Evolutionary conservation across 1,284 basidiomycete species (phyloP), one percentile per base, ranked within the genome.

Genomic region (Rhodotorula sp.): DNA sequence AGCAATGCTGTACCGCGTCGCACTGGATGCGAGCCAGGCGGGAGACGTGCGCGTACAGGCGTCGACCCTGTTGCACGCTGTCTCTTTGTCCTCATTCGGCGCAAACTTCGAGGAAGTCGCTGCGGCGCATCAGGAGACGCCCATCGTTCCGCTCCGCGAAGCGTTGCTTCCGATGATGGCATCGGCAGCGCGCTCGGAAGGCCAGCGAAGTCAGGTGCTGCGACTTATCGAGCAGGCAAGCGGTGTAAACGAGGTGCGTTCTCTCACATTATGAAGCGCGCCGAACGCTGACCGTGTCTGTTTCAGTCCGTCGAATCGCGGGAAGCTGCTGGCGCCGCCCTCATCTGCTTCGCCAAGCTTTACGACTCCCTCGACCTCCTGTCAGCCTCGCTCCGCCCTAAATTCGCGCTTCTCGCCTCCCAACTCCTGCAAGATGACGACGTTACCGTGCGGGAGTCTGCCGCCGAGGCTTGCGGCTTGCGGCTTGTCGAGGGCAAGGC

Each of bases 351-450:
- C 37, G 54, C 61, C 11, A 28, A 44, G 40, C 40, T 44, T 31
- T 18, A 4, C 40, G 24, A 26, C 31, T 11, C 13, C 24, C 24
- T 22, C 22, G 16, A 30, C 55, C 11, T 0, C 22, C 20, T 65
- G 22, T 1, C 46, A 31, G 11, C 54, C 55, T 15, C 24, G 24
- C 40, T n/a, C 24, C n/a, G 55, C 30, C 7, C 63, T 51, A 11
- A 6, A 11, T 67, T 60, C 57, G 8, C 30, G 13, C 62, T 53
- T 2, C 44, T 65, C 34, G n/a, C 67, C 6, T 51, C 69, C 4
- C 68, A 71, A 7, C 63, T 75, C 18, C 46, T 75, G 5, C 71
- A 75, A 40, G 73, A 75, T 31, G 73, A 75, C 52, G 73, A 75
- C 50, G 10, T 58, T 13, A 68, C 67, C 18, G 69, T 70, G 16